These are phyloP conservation scores for Climacium dendroides DNA, from an alignment of 225 moss, liverwort and hornwort genomes.

Conservation along the genomic window DNA sequence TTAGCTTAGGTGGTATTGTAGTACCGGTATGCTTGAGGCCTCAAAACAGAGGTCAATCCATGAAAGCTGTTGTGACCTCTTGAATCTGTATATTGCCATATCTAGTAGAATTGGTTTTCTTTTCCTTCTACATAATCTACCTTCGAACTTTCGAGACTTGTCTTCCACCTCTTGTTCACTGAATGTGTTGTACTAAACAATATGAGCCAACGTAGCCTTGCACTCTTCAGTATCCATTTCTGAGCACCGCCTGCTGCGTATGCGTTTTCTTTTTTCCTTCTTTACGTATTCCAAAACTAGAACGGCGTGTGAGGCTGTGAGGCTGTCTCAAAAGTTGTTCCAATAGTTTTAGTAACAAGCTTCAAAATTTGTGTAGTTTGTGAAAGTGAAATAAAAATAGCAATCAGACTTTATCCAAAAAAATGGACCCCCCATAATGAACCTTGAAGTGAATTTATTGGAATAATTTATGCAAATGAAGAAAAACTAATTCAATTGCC, in stretches of 20 bases:
- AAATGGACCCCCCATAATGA: background rate
- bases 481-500: background rate
- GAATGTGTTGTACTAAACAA: background rate
- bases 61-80: conserved; percentile 5
- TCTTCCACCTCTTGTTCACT: background rate
- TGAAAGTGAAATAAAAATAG: background rate
- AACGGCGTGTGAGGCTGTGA: background rate
- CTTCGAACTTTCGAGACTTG: background rate
- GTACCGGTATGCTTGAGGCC: conserved; percentile 3
- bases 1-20: conserved; percentile 1
- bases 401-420: background rate
- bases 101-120: background rate
- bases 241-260: background rate
- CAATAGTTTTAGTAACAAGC: background rate
- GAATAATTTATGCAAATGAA: background rate
- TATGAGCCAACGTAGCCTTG: background rate
- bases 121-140: background rate
- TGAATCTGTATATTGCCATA: conserved; percentile 24
- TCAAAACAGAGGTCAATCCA: background rate
- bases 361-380: background rate
- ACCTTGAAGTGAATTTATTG: background rate
- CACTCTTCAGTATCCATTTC: background rate
- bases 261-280: background rate
- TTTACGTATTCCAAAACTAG: background rate
- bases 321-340: background rate